Percentiles rank a stretch among this genome's conserved stretches.
Evolutionary conservation across 1,284 basidiomycete genomes (phyloP).

Genomic region (Cryptococcus sp.): DNA sequence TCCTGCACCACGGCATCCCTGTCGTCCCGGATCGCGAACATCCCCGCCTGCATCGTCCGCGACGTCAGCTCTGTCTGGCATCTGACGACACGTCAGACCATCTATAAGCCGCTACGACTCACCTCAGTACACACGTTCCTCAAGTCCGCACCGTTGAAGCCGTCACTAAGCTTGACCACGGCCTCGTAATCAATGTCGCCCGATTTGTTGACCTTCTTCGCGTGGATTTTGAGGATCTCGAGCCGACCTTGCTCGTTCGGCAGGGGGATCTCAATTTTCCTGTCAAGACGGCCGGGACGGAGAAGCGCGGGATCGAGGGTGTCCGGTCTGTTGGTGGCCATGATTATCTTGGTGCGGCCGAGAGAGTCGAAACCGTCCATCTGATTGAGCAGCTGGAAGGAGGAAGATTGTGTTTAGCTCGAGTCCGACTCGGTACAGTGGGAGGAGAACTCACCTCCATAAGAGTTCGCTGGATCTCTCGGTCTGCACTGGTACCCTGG

Average conservation of each 20-base stretch:
- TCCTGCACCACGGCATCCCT: conserved; percentile 91
- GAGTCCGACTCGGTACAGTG: not conserved
- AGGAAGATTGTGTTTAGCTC: not conserved
- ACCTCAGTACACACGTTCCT: conserved; percentile 91
- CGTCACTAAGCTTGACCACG: conserved; percentile 91
- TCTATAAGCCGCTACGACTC: not conserved
- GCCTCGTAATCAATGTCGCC: conserved; percentile 96
- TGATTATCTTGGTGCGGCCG: conserved; percentile 94
- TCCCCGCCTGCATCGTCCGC: conserved; percentile 61
- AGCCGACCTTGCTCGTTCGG: conserved; percentile 92
- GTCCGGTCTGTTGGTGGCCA: conserved; percentile 96
- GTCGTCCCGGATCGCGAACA: conserved; percentile 98
- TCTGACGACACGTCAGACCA: not conserved
- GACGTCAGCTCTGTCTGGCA: not conserved
- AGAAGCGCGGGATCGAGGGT: conserved; percentile 96
- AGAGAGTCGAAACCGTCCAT: conserved; percentile 99
- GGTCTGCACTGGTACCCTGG: conserved; percentile 97
- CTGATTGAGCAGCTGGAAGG: conserved; percentile 80
- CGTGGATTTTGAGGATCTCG: conserved; percentile 98
- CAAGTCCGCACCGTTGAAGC: conserved; percentile 93
- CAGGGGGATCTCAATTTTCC: conserved; percentile 97
- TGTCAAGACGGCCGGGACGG: conserved; percentile 90
- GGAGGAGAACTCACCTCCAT: conserved; percentile 77
- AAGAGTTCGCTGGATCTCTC: conserved; percentile 96
- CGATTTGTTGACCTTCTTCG: conserved; percentile 87